Evolutionary conservation across 2,329 filamentous ascomycete genomes (phyloP), one percentile per base, ranked within the genome.

Genomic region (Periconia sp.): DNA sequence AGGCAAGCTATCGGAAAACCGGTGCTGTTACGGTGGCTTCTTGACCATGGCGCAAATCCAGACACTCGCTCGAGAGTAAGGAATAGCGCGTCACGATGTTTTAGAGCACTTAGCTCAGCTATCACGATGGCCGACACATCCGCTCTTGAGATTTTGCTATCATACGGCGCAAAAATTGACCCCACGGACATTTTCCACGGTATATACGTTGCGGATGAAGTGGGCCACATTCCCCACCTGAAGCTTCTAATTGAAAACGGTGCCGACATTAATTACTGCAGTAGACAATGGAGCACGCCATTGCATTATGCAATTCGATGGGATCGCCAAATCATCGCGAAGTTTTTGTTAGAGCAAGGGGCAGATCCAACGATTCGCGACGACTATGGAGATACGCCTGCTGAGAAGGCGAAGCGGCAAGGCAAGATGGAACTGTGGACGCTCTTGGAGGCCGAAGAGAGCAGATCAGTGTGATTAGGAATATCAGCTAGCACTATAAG

Each of bases 41-140:
- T 49, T 13, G 41, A 49, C 8, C 32, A 49, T 19, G 46, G 41
- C 25, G 46, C 41, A 31, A 28, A 49, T 26, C 46, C 41, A 17
- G 42, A 42, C 35, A 33, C 21, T 9, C 21, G 21, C 8, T 38
- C 43, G 17, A 12, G 13, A 16, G 23, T 29, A 8, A 12, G 15
- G n/a, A 19, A 22, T 19, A 17, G 32, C 15, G 18, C 19, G 12
- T 9, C 25, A 28, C n/a, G n/a, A 32, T 4, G 24, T 23, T 9
- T 11, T 23, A 4, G 24, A 40, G n/a, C 29, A 29, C 3, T 38
- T 48, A 7, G 36, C 17, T 6, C 17, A 15, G 45, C 45, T 16
- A 22, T 36, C 18, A 18, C 12, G 8, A 2, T 23, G 4, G 4
- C 26, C 9, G 32, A 37, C 10, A 24, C 36, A 2, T 28, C 16